phyloP scores from a whole-genome alignment of 108 stramenopile species.

The Stephanodiscus triporus region DNA sequence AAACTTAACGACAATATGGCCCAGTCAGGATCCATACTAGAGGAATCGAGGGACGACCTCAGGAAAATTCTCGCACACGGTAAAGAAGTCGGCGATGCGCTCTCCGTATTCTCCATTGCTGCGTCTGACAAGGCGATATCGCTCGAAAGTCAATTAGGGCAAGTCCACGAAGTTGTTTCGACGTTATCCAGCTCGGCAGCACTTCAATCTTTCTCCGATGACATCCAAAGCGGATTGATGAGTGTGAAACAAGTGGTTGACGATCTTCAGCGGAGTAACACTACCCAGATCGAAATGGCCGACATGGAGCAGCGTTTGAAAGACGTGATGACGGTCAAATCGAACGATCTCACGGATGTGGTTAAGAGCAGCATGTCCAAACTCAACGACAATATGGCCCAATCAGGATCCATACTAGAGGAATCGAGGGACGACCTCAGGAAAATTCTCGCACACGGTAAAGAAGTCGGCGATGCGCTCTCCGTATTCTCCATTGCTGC shows the following conservation, averaged over 20 bases:
- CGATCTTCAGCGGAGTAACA: not conserved
- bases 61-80: not conserved
- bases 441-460: not conserved
- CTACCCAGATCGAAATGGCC: too few relatives aligned
- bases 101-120: not conserved
- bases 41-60: slow-evolving; percentile 14
- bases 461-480: not conserved
- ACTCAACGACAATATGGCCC: slow-evolving; percentile 6
- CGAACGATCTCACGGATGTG: slow-evolving; percentile 1
- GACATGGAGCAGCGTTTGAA: slow-evolving; percentile 6
- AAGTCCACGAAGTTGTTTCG: slow-evolving; percentile 6
- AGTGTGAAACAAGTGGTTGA: not conserved
- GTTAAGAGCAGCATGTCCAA: slow-evolving; percentile 5
- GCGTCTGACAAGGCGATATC: not conserved
- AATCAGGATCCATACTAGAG: slow-evolving; percentile 19
- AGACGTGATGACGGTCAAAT: not conserved
- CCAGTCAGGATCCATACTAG: slow-evolving; percentile 11
- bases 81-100: slow-evolving; percentile 1
- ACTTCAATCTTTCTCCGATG: slow-evolving; percentile 5
- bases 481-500: slow-evolving; percentile 1
- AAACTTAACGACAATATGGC: slow-evolving; percentile 12
- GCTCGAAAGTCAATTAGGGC: slow-evolving; percentile 12
- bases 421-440: slow-evolving; percentile 10
- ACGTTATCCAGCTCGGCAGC: slow-evolving; percentile 10
- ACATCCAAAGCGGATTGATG: not conserved